phyloP scores from a whole-genome alignment of 148 eudicot genomes.

The Arctostaphylos glauca region DNA sequence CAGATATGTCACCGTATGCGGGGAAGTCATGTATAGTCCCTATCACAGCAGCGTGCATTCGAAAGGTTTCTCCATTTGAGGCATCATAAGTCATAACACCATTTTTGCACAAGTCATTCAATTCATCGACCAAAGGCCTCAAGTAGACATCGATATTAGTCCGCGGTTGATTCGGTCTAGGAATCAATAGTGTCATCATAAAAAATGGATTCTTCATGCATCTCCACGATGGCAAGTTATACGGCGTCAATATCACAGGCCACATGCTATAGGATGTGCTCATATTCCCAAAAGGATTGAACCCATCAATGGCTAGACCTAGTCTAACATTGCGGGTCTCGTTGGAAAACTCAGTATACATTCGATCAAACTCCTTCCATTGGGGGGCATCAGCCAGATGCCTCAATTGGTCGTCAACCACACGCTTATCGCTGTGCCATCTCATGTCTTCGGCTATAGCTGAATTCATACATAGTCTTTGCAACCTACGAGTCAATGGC shows the following conservation, averaged over 20 bases:
- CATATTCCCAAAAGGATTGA: no score
- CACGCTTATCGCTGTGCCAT: not conserved
- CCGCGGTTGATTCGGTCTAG: not conserved
- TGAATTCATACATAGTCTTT: not conserved
- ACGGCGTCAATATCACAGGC: no score
- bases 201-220: no score
- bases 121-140: no score
- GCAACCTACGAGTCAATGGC: not conserved
- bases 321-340: constrained; percentile 11
- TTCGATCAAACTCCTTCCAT: constrained; percentile 3
- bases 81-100: no score
- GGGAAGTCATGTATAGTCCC: constrained; percentile 4
- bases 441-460: constrained; percentile 6
- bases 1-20: not conserved
- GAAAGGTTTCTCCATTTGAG: no score
- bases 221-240: no score
- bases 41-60: no score
- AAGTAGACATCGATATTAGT: no score
- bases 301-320: not conserved
- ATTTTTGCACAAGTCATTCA: no score
- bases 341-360: not conserved
- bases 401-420: not conserved
- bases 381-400: not conserved
- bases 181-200: no score
- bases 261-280: no score